These are phyloP conservation scores for Coniella vitis DNA, from an alignment of 2,329 filamentous ascomycete genomes.

Conservation along the genomic window DNA sequence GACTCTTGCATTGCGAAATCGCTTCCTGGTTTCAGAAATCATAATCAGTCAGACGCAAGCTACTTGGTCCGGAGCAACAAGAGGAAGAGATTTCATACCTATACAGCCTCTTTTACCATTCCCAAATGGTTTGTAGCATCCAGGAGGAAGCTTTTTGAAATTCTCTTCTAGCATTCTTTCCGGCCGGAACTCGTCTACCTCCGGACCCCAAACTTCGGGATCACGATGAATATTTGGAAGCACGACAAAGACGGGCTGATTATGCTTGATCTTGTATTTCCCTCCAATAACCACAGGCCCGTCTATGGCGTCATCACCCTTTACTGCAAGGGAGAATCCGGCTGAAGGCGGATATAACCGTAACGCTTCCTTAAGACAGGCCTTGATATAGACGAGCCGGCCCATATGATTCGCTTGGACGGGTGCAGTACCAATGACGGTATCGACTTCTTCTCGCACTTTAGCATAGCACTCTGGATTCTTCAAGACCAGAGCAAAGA, in stretches of 20 bases:
- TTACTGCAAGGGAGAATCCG: conserved; percentile 4
- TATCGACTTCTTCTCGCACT: conserved; percentile 17
- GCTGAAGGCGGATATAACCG: conserved; percentile 7
- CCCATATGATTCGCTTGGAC: conserved; percentile 13
- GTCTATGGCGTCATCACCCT: background rate
- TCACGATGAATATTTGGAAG: conserved; percentile 17
- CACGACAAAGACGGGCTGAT: conserved; percentile 6
- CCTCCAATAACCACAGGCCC: conserved; percentile 8
- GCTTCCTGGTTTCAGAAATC: conserved; percentile 20
- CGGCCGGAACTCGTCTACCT: conserved; percentile 16
- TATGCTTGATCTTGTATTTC: conserved; percentile 13
- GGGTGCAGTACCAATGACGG: conserved; percentile 12
- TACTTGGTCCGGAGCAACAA: background rate
- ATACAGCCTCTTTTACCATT: conserved; percentile 37
- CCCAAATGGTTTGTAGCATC: conserved; percentile 35
- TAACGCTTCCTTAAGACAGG: conserved; percentile 16
- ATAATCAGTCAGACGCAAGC: background rate
- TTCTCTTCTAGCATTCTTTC: conserved; percentile 17
- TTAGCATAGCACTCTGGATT: conserved; percentile 15
- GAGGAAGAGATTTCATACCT: conserved; percentile 15
- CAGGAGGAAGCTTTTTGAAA: conserved; percentile 20
- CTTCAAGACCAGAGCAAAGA: conserved; percentile 14
- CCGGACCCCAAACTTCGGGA: conserved; percentile 14
- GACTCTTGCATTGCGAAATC: conserved; percentile 39
- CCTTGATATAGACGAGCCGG: conserved; percentile 17